Conservation (phyloP, 2,329 filamentous ascomycete species). For the Aspergillus sp. region DNA sequence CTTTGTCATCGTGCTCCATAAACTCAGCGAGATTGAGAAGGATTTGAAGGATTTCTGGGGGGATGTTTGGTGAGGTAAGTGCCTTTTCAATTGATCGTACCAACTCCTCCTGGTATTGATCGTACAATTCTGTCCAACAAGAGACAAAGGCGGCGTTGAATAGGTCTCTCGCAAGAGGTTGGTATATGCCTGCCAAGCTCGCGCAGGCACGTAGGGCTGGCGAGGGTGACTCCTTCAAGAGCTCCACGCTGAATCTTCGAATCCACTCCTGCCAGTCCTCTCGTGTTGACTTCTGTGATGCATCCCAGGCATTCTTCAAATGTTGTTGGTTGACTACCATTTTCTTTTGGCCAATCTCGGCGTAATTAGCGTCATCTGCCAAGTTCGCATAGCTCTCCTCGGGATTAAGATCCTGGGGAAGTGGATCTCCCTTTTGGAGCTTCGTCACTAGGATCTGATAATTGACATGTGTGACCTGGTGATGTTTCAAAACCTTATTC, state of each 20-base stretch:
- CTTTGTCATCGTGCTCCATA: slow-evolving; percentile 99
- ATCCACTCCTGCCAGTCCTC: slow-evolving; percentile 99
- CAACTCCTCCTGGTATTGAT: slow-evolving; percentile 94
- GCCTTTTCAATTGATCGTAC: slow-evolving; percentile 95
- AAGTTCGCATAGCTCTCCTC: slow-evolving; percentile 77
- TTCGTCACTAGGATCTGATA: slow-evolving; percentile 92
- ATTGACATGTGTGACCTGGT: slow-evolving; percentile 84
- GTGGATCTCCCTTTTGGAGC: slow-evolving; percentile 85
- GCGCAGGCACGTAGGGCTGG: slow-evolving; percentile 93
- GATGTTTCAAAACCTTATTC: slow-evolving; percentile 76
- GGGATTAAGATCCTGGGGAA: slow-evolving; percentile 92
- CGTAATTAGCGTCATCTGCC: slow-evolving; percentile 75
- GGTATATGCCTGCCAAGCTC: slow-evolving; percentile 84
- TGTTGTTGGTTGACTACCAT: slow-evolving; percentile 97
- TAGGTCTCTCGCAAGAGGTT: slow-evolving; percentile 84
- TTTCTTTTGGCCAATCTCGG: slow-evolving; percentile 88
- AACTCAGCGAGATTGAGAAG: slow-evolving; percentile 96
- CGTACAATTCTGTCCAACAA: slow-evolving; percentile 97
- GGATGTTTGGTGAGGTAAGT: slow-evolving; percentile 91
- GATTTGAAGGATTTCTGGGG: slow-evolving; percentile 90
- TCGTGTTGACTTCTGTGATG: slow-evolving; percentile 91
- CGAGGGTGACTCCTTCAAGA: slow-evolving; percentile 92
- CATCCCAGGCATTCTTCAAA: slow-evolving; percentile 95
- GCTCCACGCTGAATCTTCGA: slow-evolving; percentile 89
- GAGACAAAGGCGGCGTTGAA: slow-evolving; percentile 99